phyloP scores from a whole-genome alignment of 768 basidiomycete species.

The Tremella mesenterica region DNA sequence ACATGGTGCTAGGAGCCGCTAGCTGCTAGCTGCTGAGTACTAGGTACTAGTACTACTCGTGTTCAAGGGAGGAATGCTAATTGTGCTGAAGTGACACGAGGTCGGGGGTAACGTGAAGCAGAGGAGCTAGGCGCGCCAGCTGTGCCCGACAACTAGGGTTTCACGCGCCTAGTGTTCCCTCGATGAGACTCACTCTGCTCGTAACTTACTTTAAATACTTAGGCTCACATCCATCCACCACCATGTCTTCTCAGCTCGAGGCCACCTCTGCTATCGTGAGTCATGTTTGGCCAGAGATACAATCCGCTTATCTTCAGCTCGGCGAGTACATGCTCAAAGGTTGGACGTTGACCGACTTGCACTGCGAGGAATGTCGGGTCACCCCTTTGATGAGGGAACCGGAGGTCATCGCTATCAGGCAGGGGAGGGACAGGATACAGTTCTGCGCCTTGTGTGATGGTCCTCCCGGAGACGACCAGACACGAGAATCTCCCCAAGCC shows the following conservation, averaged over 20 bases:
- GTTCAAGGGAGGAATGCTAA: no score
- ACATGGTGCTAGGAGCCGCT: no score
- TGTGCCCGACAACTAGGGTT: no score
- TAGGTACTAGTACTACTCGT: no score
- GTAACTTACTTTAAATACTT: no score
- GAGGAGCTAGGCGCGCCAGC: no score
- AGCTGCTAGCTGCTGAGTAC: no score
- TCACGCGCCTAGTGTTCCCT: no score
- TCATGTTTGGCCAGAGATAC: background rate
- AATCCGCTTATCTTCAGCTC: slow-evolving; percentile 22
- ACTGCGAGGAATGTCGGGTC: slow-evolving; percentile 31
- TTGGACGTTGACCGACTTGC: slow-evolving; percentile 42
- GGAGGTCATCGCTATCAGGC: slow-evolving; percentile 14
- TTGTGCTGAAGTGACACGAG: no score
- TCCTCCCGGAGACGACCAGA: slow-evolving; percentile 14
- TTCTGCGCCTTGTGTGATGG: slow-evolving; percentile 44
- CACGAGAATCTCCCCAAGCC: background rate
- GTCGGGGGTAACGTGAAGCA: no score
- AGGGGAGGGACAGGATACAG: slow-evolving; percentile 28
- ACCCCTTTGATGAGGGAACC: slow-evolving; percentile 44
- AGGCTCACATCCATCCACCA: no score
- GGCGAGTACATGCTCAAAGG: slow-evolving; percentile 45
- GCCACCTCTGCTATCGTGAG: slow-evolving; percentile 33
- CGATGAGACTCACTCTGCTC: no score
- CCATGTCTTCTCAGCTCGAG: slow-evolving; percentile 27